A percentile compares a stretch with the other conserved stretches of the same genome.
phyloP scores from a whole-genome alignment of 202 grass and related monocot species.

The Panicum virgatum region DNA sequence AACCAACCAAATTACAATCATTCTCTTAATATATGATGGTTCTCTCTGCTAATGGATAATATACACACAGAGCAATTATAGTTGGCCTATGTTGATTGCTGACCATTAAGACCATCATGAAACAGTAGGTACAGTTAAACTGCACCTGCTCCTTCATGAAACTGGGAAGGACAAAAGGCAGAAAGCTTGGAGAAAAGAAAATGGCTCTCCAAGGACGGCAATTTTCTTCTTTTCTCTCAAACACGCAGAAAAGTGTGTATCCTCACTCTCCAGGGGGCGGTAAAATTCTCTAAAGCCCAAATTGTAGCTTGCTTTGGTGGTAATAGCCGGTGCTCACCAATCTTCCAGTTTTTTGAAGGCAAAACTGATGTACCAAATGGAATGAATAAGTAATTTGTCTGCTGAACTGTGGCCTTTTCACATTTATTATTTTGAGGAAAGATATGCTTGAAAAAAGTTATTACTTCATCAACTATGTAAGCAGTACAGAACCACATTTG shows the following conservation, averaged over 20 bases:
- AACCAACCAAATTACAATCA: background rate
- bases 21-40: background rate
- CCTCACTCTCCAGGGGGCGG: constrained; percentile 57
- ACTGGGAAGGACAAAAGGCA: constrained; percentile 58
- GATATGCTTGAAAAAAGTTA: constrained; percentile 77
- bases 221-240: constrained; percentile 45
- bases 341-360: constrained; percentile 76
- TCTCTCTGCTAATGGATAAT: background rate
- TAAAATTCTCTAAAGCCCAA: constrained; percentile 75
- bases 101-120: background rate
- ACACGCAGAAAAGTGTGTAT: constrained; percentile 1
- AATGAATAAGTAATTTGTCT: constrained; percentile 56
- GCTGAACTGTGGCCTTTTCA: constrained; percentile 52
- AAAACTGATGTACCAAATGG: constrained; percentile 78
- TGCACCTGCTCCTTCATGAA: constrained; percentile 63
- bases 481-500: background rate
- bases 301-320: constrained; percentile 74
- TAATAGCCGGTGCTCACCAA: constrained; percentile 65
- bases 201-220: constrained; percentile 60
- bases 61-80: background rate
- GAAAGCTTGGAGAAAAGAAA: constrained; percentile 46
- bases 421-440: constrained; percentile 76
- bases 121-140: background rate
- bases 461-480: constrained; percentile 72
- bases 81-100: background rate